Base-by-base conservation (phyloP, 2,329 filamentous ascomycete genomes). In the Cercospora sesami region DNA sequence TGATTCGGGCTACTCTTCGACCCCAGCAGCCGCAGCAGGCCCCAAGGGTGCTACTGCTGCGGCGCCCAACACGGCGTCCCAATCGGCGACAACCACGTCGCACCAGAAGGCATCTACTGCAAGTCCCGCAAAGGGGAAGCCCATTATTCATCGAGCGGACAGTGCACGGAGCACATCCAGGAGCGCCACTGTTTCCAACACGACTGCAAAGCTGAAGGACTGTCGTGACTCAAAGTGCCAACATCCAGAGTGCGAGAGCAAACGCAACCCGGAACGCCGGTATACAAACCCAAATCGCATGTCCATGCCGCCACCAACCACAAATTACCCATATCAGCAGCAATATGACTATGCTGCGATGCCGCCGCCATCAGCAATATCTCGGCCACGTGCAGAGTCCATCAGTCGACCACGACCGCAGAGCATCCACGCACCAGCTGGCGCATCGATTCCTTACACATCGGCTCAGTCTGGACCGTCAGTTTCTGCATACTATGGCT, bases 1-100 rank as follows among this genome's bases (percentile, higher is more conserved):
- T 79, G 87, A 89, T 79, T 88, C 86, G 72, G 86, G 86, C 74
- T 88, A 88, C 81, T 87, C 85, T 71, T 88, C 86, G 57, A 68
- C 62, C 57, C 72, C 71, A 58, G 69, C 68, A 14, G 60, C 68
- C 28, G 60, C 60, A 7, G 57, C 62, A 21, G 69, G 62, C 9
- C 62, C 60, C 64, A 58, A 64, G 28, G 36, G 31, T 30, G 51
- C 65, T 45, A 33, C 59, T 61, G 45, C 70, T 45, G 42, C 57
- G 26, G 58, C 66, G 45, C 57, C 60, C 62, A 51, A 63, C 68
- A 10, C 65, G 33, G 33, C 57, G 4, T 18, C 69, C 58, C 65
- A 64, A 42, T 48, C 57, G 16, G 48, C 66, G 18, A 23, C 42
- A 16, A 63, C 18, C 39, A 42, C 61, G 42, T 61, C 64, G 60